phyloP scores from a whole-genome alignment of 83 land plant genomes.

The Isoetes engelmannii region DNA sequence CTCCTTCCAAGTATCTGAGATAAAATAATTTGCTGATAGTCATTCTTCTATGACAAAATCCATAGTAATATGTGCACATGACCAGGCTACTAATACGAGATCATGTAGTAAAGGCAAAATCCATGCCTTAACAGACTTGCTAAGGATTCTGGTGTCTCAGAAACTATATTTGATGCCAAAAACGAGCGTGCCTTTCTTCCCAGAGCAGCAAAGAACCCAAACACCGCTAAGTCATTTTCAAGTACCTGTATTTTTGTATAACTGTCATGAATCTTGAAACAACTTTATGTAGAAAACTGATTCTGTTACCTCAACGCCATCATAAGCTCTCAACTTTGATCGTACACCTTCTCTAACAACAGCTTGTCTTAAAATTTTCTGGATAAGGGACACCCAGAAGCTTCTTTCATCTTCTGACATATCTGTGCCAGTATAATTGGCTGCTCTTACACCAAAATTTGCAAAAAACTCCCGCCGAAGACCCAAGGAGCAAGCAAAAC shows the following conservation, averaged over 20 bases:
- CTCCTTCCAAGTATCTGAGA: conserved; percentile 84
- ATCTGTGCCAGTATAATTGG: conserved; percentile 27
- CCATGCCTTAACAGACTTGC: conserved; percentile 65
- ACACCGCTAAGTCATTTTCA: conserved; percentile 82
- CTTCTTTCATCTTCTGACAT: conserved; percentile 49
- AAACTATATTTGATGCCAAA: conserved; percentile 46
- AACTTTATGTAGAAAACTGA: neutral
- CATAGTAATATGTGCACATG: too few relatives aligned
- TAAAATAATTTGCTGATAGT: neutral
- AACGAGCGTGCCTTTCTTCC: conserved; percentile 76
- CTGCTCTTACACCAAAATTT: conserved; percentile 82
- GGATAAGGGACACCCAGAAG: conserved; percentile 82
- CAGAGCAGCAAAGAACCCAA: conserved; percentile 88
- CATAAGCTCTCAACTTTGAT: conserved; percentile 71
- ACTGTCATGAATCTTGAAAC: neutral
- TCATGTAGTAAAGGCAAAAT: neutral
- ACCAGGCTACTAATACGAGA: too few relatives aligned
- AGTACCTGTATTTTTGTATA: conserved; percentile 47
- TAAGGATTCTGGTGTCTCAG: conserved; percentile 48
- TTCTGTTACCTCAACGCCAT: conserved; percentile 71
- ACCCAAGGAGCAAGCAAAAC: conserved; percentile 57
- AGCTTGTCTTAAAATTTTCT: conserved; percentile 69
- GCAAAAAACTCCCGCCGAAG: conserved; percentile 72
- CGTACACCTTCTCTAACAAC: conserved; percentile 74
- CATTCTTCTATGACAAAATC: too few relatives aligned